A percentile compares a stretch with the other conserved stretches of the same genome.
These are phyloP conservation scores for Eucalyptus caleyi DNA, from an alignment of 345 rosid genomes.

Conservation along the genomic window DNA sequence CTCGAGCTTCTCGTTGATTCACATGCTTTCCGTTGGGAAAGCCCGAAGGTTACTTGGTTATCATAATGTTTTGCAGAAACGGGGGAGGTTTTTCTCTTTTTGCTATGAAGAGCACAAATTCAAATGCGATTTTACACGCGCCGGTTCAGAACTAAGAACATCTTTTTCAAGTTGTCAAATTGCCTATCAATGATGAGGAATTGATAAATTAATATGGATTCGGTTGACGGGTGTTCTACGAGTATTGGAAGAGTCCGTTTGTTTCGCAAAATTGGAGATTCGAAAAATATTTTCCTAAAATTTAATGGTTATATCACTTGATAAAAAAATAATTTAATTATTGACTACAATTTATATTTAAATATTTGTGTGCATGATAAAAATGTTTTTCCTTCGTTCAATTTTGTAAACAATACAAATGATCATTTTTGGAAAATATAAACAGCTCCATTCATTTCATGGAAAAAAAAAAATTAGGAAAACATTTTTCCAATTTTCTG, in stretches of 20 bases:
- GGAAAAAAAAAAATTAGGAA: fast-evolving
- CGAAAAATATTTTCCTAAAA: neutral
- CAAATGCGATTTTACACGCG: neutral
- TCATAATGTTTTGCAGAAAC: neutral
- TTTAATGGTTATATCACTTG: neutral
- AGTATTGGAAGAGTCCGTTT: neutral
- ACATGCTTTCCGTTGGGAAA: neutral
- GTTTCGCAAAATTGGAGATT: neutral
- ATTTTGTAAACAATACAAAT: neutral
- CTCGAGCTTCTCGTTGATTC: neutral
- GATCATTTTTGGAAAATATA: neutral
- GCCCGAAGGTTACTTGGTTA: neutral
- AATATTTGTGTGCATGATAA: neutral
- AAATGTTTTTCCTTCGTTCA: neutral
- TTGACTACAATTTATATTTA: neutral
- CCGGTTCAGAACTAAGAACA: neutral
- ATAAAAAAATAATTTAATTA: neutral
- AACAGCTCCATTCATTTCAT: fast-evolving
- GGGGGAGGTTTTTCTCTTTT: neutral
- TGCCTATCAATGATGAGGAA: neutral
- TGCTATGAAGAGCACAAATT: neutral
- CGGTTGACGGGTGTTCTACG: fast-evolving
- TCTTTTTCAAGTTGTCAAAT: neutral
- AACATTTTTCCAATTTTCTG: no score
- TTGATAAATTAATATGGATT: neutral